phyloP scores from a whole-genome alignment of 2,329 filamentous ascomycete species.

The Cladosporium austrohemisphaericum region DNA sequence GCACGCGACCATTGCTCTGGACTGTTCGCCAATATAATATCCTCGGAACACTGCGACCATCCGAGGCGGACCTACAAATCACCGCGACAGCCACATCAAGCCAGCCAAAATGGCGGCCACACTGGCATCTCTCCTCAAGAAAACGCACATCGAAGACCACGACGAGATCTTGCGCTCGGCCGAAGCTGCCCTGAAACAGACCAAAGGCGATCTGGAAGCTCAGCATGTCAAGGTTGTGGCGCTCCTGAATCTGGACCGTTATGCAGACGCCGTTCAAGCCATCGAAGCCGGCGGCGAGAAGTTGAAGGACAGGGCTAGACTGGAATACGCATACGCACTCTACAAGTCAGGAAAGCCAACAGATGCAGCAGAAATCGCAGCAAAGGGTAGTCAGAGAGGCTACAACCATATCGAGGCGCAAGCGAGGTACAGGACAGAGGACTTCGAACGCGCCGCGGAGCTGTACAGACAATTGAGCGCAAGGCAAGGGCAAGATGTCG shows the following conservation, averaged over 20 bases:
- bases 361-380: conserved; percentile 57
- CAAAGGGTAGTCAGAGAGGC: conserved; percentile 42
- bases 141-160: conserved; percentile 63
- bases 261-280: conserved; percentile 68
- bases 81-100: neutral
- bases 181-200: conserved; percentile 54
- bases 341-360: conserved; percentile 72
- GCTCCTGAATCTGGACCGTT: conserved; percentile 77
- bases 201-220: conserved; percentile 57
- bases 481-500: conserved; percentile 54
- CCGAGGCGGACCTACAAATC: too few species aligned
- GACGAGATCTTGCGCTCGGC: conserved; percentile 67
- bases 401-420: conserved; percentile 60
- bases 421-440: conserved; percentile 69
- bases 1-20: neutral
- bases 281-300: conserved; percentile 61
- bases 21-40: neutral
- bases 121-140: conserved; percentile 55
- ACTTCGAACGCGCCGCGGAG: conserved; percentile 62
- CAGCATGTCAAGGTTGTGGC: conserved; percentile 70
- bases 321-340: conserved; percentile 77
- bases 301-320: conserved; percentile 57
- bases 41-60: too few species aligned
- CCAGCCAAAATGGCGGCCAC: conserved; percentile 35
- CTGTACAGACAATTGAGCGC: conserved; percentile 60